A percentile compares a stretch with the other conserved stretches of the same genome.
These are phyloP conservation scores for Stellera chamaejasme DNA, from an alignment of 345 rosid genomes.

Conservation along the genomic window DNA sequence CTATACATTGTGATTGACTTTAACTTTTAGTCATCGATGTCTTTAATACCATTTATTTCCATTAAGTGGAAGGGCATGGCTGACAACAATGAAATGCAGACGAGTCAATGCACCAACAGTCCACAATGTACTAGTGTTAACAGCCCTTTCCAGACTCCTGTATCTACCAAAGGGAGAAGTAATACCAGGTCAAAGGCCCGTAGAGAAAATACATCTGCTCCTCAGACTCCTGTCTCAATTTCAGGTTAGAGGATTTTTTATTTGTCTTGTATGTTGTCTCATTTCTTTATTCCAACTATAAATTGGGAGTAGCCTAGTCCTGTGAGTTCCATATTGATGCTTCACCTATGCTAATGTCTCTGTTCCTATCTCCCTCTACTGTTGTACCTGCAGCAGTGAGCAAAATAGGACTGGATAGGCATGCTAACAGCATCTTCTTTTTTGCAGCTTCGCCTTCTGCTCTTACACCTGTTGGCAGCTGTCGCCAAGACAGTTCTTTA, in stretches of 20 bases:
- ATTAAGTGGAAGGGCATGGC: constrained; percentile 42
- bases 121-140: constrained; percentile 35
- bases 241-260: constrained; percentile 36
- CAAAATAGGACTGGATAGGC: constrained; percentile 6
- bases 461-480: constrained; percentile 74
- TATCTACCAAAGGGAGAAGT: constrained; percentile 66
- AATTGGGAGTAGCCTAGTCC: no score
- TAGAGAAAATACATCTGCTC: constrained; percentile 48
- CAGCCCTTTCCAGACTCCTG: constrained; percentile 66
- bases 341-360: no score
- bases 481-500: constrained; percentile 96
- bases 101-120: constrained; percentile 34
- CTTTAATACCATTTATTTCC: constrained; percentile 10
- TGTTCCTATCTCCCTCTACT: no score
- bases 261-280: neutral
- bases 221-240: constrained; percentile 66
- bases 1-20: neutral
- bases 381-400: no score
- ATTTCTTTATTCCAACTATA: neutral
- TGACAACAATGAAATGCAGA: constrained; percentile 31
- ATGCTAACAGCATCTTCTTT: constrained; percentile 15
- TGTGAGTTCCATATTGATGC: no score
- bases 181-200: constrained; percentile 48
- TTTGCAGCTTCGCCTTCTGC: constrained; percentile 67
- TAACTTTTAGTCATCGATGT: constrained; percentile 4